phyloP scores from a whole-genome alignment of 1,284 basidiomycete species.

The Trametes sp. region DNA sequence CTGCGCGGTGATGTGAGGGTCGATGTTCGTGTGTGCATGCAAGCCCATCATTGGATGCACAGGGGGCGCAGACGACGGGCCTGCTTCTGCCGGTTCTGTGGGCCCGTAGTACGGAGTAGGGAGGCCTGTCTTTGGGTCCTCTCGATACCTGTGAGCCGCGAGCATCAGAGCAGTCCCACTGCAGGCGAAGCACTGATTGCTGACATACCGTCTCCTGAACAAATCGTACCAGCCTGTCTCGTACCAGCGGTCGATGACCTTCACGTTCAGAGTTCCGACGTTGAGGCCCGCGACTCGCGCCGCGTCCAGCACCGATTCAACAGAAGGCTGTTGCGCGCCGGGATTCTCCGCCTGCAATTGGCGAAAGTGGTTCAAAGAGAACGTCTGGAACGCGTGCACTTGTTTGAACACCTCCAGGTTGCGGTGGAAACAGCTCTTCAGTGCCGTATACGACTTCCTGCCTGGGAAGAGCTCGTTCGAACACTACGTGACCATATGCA shows the following conservation, averaged over 20 bases:
- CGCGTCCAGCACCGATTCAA: conserved; percentile 67
- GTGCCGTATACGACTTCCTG: conserved; percentile 79
- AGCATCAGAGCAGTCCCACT: neutral
- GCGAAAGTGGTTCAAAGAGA: conserved; percentile 47
- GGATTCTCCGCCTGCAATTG: conserved; percentile 27
- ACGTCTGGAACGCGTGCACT: conserved; percentile 72
- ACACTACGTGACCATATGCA: conserved; percentile 52
- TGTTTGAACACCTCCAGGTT: conserved; percentile 83
- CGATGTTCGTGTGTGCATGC: conserved; percentile 21
- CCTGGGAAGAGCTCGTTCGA: conserved; percentile 69
- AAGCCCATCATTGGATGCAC: conserved; percentile 21
- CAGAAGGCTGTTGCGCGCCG: conserved; percentile 63
- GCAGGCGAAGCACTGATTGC: neutral
- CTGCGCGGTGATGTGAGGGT: conserved; percentile 30
- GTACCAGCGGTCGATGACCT: conserved; percentile 80
- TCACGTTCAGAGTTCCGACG: conserved; percentile 71
- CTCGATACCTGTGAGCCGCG: conserved; percentile 26
- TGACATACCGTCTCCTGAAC: conserved; percentile 64
- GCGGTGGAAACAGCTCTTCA: conserved; percentile 82
- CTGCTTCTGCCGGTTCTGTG: conserved; percentile 14
- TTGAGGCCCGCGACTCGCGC: conserved; percentile 69
- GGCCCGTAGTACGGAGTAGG: conserved; percentile 34
- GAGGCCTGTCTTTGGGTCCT: conserved; percentile 38
- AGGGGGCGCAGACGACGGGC: conserved; percentile 2
- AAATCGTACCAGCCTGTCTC: conserved; percentile 74